Evolutionary conservation across 2,329 filamentous ascomycete genomes (phyloP).

Genomic region (Moelleriella libera): DNA sequence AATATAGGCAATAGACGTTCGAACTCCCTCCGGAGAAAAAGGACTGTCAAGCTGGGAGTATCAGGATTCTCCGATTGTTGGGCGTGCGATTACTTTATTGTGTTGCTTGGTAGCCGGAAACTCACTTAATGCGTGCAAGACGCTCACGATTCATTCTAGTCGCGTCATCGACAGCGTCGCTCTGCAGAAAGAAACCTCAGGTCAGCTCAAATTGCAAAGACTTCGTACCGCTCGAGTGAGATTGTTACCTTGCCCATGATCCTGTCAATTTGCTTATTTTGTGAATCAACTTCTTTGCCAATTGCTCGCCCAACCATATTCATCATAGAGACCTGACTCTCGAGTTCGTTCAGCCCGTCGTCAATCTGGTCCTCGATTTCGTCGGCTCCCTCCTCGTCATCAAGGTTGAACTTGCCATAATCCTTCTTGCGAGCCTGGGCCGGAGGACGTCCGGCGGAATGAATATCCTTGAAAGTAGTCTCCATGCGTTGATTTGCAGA

Average conservation of each 20-base stretch:
- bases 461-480: constrained; percentile 28
- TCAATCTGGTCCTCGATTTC: constrained; percentile 43
- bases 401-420: constrained; percentile 58
- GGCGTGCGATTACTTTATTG: neutral
- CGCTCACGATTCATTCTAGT: constrained; percentile 66
- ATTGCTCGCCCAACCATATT: constrained; percentile 63
- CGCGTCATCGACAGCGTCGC: constrained; percentile 69
- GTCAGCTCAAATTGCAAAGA: neutral
- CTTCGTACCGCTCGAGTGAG: neutral
- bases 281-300: constrained; percentile 57
- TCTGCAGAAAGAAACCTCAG: constrained; percentile 37
- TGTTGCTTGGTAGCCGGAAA: neutral
- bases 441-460: constrained; percentile 12
- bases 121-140: constrained; percentile 44
- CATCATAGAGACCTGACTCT: constrained; percentile 54
- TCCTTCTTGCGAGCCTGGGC: constrained; percentile 23
- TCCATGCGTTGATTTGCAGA: constrained; percentile 40
- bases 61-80: too few species aligned
- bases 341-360: constrained; percentile 46
- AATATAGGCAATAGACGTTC: too few species aligned
- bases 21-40: too few species aligned
- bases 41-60: too few species aligned
- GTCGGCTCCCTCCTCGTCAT: constrained; percentile 40
- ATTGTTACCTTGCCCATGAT: constrained; percentile 59
- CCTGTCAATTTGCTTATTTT: constrained; percentile 62